Percentiles rank a stretch among this genome's conserved stretches.
Conservation (phyloP, 2,329 filamentous ascomycete species). For the Aspergillus sojae region DNA sequence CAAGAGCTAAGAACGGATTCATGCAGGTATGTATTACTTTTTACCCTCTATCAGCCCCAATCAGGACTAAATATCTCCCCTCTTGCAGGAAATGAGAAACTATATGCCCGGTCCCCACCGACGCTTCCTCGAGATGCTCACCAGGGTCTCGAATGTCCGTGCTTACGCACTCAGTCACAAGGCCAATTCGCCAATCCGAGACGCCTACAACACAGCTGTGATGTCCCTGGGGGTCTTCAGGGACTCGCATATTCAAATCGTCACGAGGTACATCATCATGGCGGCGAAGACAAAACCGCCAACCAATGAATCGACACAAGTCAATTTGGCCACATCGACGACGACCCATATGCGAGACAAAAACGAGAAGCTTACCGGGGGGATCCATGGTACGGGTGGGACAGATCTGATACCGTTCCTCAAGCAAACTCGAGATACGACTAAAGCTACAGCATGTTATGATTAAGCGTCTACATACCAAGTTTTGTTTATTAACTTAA, state of each 20-base stretch:
- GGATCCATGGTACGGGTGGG: constrained; percentile 54
- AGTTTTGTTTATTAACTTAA: neutral
- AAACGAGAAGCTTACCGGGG: constrained; percentile 34
- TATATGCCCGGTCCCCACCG: constrained; percentile 59
- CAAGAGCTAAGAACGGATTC: constrained; percentile 26
- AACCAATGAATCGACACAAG: constrained; percentile 20
- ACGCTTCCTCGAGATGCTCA: constrained; percentile 53
- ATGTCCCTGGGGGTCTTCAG: constrained; percentile 51
- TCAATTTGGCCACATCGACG: constrained; percentile 52
- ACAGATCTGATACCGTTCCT: constrained; percentile 58
- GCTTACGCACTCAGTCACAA: constrained; percentile 43
- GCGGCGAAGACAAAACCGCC: constrained; percentile 35
- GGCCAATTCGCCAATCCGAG: constrained; percentile 37
- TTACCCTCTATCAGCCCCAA: too few species aligned
- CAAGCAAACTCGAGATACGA: constrained; percentile 56
- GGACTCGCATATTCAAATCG: constrained; percentile 56
- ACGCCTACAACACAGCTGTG: constrained; percentile 52
- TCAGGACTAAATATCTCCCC: constrained; percentile 7
- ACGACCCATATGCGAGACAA: constrained; percentile 36
- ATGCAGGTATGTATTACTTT: constrained; percentile 30
- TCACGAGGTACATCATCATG: constrained; percentile 56
- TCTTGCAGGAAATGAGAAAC: constrained; percentile 51
- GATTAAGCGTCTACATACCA: constrained; percentile 11
- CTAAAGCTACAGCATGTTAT: constrained; percentile 43
- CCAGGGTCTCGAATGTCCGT: constrained; percentile 49